A percentile compares a stretch with the other conserved stretches of the same genome.
phyloP scores from a whole-genome alignment of 2,329 filamentous ascomycete genomes.

The Phialophora verrucosa region DNA sequence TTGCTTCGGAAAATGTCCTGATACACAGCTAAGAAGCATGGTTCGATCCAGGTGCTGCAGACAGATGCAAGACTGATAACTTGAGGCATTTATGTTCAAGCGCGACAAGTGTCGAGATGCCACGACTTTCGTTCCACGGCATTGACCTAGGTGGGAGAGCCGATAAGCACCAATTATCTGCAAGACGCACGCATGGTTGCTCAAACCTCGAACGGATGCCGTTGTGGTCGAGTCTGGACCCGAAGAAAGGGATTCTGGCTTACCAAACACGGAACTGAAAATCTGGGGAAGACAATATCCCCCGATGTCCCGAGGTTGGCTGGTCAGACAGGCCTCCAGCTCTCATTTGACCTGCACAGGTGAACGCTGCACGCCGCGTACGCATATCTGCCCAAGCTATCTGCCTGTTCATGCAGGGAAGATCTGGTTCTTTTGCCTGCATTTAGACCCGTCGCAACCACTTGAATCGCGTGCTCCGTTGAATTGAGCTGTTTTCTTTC shows the following conservation, averaged over 20 bases:
- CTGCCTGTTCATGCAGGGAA: slow-evolving; percentile 8
- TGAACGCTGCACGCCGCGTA: neutral
- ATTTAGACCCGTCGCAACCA: neutral
- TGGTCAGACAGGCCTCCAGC: neutral
- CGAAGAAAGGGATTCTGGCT: neutral
- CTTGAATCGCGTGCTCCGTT: neutral
- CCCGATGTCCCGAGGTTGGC: neutral
- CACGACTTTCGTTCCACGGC: slow-evolving; percentile 4
- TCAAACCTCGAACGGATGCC: neutral
- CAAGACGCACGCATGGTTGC: neutral
- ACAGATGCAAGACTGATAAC: slow-evolving; percentile 3
- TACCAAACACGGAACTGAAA: neutral
- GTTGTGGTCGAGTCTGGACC: neutral
- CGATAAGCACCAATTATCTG: neutral
- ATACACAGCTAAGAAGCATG: neutral
- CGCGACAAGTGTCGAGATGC: neutral
- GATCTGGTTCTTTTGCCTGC: slow-evolving; percentile 5
- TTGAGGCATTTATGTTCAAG: slow-evolving; percentile 1
- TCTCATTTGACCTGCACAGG: neutral
- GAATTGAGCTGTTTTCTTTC: neutral
- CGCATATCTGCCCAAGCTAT: slow-evolving; percentile 5
- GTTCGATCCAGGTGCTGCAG: neutral
- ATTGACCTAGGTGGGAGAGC: neutral
- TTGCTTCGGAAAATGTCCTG: neutral
- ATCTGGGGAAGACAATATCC: neutral